Percentiles rank a stretch among this genome's conserved stretches.
Conservation (phyloP, 202 grass and related monocot genomes). For the Carex arenaria region DNA sequence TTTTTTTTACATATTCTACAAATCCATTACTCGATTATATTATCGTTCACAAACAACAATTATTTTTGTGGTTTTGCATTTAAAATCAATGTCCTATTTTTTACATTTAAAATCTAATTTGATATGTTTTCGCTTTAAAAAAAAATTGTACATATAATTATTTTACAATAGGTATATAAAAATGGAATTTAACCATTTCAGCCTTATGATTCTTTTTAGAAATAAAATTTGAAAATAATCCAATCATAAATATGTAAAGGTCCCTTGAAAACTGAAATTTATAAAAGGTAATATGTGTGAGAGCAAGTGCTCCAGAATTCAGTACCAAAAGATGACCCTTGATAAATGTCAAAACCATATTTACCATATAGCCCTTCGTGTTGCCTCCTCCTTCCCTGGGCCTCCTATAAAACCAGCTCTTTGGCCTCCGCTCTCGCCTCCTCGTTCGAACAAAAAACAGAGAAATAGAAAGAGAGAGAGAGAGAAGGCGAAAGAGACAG, state of each 20-base stretch:
- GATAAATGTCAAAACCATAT: not conserved
- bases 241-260: not conserved
- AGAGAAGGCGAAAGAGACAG: constrained; percentile 5
- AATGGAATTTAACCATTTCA: not conserved
- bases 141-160: not conserved
- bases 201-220: not conserved
- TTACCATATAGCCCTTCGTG: constrained; percentile 5
- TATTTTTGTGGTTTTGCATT: not conserved
- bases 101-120: not conserved
- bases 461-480: not conserved
- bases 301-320: not conserved
- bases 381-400: not conserved
- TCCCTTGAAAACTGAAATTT: not conserved
- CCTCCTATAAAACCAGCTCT: constrained; percentile 27
- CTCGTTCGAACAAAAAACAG: constrained; percentile 10
- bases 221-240: not conserved
- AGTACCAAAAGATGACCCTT: constrained; percentile 10
- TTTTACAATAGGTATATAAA: not conserved
- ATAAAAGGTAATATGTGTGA: not conserved
- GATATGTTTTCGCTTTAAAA: not conserved
- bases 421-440: not conserved
- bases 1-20: too few species aligned
- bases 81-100: not conserved
- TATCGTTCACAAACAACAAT: not conserved
- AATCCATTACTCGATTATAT: not conserved